phyloP scores from a whole-genome alignment of 106 monocot genomes.

The Acorus calamus region DNA sequence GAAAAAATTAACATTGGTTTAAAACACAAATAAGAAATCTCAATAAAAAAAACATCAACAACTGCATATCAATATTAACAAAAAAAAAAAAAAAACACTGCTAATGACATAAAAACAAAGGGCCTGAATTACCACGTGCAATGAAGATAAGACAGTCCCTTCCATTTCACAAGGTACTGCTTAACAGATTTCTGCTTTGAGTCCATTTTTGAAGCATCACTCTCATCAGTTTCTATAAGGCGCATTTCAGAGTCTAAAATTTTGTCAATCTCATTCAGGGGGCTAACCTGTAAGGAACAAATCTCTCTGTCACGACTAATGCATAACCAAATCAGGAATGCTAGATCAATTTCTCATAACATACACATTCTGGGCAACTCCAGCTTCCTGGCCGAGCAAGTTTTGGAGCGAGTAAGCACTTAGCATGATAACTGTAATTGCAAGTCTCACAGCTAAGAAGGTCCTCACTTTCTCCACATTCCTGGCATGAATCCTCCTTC shows the following conservation, averaged over 20 bases:
- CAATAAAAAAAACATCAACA: not conserved
- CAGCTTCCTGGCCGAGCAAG: conserved; percentile 33
- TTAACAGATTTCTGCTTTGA: conserved; percentile 40
- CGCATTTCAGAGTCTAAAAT: conserved; percentile 74
- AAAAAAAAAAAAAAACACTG: too few relatives aligned
- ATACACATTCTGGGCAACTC: conserved; percentile 98
- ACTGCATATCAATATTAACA: not conserved
- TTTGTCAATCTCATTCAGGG: conserved; percentile 75
- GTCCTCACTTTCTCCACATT: conserved; percentile 66
- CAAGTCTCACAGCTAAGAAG: conserved; percentile 71
- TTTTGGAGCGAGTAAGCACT: conserved; percentile 69
- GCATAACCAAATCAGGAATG: not conserved
- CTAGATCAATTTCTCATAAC: not conserved
- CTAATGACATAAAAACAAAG: not conserved
- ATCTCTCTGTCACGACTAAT: not conserved
- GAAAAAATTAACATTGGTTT: not conserved
- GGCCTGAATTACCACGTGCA: conserved; percentile 55
- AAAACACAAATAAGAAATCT: not conserved
- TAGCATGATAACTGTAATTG: conserved; percentile 72
- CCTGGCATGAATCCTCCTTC: conserved; percentile 75
- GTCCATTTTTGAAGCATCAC: conserved; percentile 28
- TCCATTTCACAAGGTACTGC: conserved; percentile 96
- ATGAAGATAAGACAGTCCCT: conserved; percentile 86
- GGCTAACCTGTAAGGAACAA: conserved; percentile 46
- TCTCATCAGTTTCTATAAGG: conserved; percentile 19